Percentiles rank a stretch among this genome's conserved stretches.
These are phyloP conservation scores for Tardiomyces blankii DNA, from an alignment of 1,139 yeast genomes.

Conservation along the genomic window DNA sequence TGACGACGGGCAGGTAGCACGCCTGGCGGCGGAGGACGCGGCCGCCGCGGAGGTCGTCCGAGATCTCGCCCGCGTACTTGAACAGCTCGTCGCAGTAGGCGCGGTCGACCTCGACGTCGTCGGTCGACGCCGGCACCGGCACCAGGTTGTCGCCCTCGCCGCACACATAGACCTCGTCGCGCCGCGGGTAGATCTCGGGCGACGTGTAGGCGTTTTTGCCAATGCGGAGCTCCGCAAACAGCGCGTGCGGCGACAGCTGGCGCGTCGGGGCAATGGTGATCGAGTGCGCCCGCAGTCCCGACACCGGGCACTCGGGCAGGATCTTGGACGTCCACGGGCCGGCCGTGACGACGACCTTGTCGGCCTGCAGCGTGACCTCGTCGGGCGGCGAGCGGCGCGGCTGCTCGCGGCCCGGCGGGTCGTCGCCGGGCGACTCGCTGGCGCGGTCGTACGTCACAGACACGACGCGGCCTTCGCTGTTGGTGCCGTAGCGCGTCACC, in stretches of 20 bases:
- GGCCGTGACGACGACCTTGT: constrained; percentile 70
- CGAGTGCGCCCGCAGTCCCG: constrained; percentile 89
- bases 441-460: not conserved
- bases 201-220: constrained; percentile 50
- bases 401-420: not conserved
- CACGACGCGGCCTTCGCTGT: not conserved
- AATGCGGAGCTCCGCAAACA: constrained; percentile 79
- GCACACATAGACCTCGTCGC: constrained; percentile 92
- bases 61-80: constrained; percentile 67
- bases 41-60: constrained; percentile 63
- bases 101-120: constrained; percentile 80
- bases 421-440: not conserved
- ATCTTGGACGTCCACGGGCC: constrained; percentile 97
- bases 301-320: constrained; percentile 83
- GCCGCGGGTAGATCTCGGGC: constrained; percentile 92
- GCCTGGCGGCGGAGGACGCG: constrained; percentile 80
- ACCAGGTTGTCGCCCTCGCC: constrained; percentile 94
- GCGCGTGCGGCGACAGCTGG: constrained; percentile 78
- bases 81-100: constrained; percentile 84
- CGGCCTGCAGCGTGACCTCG: constrained; percentile 36
- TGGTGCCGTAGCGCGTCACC: constrained; percentile 29
- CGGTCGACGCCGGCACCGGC: constrained; percentile 88
- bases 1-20: constrained; percentile 88
- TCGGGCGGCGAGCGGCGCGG: not conserved
- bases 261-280: constrained; percentile 75